phyloP scores from a whole-genome alignment of 2,329 filamentous ascomycete genomes.

The Fusarium palustre region DNA sequence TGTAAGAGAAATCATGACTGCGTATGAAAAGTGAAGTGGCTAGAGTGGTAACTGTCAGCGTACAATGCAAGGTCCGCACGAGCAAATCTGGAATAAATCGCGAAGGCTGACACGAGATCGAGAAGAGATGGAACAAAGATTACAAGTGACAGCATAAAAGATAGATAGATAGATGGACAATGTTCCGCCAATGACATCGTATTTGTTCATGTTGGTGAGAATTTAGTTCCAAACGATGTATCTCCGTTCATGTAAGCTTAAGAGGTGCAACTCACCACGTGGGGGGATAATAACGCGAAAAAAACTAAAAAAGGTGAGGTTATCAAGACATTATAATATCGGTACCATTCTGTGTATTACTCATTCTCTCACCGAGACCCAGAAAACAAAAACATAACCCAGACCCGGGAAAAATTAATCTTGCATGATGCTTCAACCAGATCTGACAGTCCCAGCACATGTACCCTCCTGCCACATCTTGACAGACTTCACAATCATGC shows the following conservation, averaged over 20 bases:
- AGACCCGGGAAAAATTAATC: background rate
- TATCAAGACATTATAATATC: slow-evolving; percentile 7
- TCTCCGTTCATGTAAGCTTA: slow-evolving; percentile 4
- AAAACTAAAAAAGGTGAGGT: background rate
- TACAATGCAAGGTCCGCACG: slow-evolving; percentile 6
- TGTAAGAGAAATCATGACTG: background rate
- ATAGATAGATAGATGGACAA: background rate
- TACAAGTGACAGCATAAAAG: background rate
- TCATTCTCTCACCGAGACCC: background rate
- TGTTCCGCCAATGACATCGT: background rate
- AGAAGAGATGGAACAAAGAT: slow-evolving; percentile 4
- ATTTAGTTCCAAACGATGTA: background rate
- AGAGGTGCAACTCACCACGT: background rate
- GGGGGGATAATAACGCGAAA: background rate
- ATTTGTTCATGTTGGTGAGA: slow-evolving; percentile 10
- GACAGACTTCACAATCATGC: slow-evolving; percentile 58
- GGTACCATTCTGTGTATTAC: slow-evolving; percentile 2
- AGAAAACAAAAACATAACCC: background rate
- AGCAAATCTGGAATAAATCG: slow-evolving; percentile 8
- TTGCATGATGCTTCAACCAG: background rate
- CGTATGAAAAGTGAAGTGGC: background rate
- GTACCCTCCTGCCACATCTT: slow-evolving; percentile 58
- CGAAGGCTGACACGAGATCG: background rate
- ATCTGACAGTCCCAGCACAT: slow-evolving; percentile 29
- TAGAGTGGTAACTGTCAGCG: background rate